Base-by-base conservation (phyloP, 2,329 filamentous ascomycete species). In the Drechslerella dactyloides region DNA sequence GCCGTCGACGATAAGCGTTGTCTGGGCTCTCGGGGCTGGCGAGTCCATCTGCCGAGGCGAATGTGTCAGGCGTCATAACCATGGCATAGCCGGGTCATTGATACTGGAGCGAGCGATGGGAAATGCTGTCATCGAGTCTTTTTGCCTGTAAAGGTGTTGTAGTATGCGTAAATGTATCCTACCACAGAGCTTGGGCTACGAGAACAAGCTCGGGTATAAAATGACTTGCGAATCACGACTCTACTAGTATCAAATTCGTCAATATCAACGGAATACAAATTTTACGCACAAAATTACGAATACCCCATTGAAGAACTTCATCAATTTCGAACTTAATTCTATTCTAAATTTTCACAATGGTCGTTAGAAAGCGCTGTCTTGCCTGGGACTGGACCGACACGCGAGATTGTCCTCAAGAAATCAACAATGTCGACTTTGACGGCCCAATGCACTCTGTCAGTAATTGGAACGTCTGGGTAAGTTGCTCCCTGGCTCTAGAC, bases 331-430 rank as follows among this genome's bases (percentile, higher is more conserved):
- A 57, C n/a, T 44, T 35, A 17, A 24, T 44, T 1, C 11, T 44
- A n/a, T n/a, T 57, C 33, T 57, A 24, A 15, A 2, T 3, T n/a
- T 54, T 54, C 51, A 54, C 4, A 33, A 54, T 54, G 23, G 51
- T 61, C 24, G 44, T 75, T 56, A 76, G 74, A 42, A 82, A 82
- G 74, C 77, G 80, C 10, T 78, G 79, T 73, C 78, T 82, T 46
- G 78, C 82, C 33, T 82, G 81, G 81, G 81, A 82, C 75, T 82
- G 78, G 78, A 81, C 81, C 48, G 80, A 80, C 74, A 79, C 80
- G 0, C 72, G 75, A 37, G 79, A 79, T 23, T 54, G 77, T 8
- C 79, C 80, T 7, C 66, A 75, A 13, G 74, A 78, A 30, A 80
- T 82, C 27, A 77, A 81, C 63, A 76, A 79, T 44, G 76, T 82